Evolutionary conservation across 495 filamentous ascomycete genomes (phyloP).

Genomic region (Glarea lozoyensis): DNA sequence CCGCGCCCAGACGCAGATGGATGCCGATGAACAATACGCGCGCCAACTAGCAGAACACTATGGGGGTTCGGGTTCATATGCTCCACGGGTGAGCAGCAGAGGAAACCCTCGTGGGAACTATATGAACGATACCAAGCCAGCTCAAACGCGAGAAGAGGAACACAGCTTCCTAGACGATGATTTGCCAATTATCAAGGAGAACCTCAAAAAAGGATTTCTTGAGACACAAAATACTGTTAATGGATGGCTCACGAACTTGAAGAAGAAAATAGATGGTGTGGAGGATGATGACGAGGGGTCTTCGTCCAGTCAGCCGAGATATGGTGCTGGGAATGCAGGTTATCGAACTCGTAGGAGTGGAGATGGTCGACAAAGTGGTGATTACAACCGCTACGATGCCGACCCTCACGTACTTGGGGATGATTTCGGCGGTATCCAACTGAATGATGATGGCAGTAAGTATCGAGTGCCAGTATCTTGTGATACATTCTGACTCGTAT

Average conservation of each 20-base stretch:
- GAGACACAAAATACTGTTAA: conserved; percentile 93
- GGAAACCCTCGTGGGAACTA: conserved; percentile 31
- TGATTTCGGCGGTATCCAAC: conserved; percentile 82
- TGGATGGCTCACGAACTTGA: conserved; percentile 80
- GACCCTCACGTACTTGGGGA: conserved; percentile 84
- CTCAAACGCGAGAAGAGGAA: conserved; percentile 52
- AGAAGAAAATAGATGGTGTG: conserved; percentile 84
- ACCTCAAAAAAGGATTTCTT: conserved; percentile 86
- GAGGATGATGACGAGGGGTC: conserved; percentile 39
- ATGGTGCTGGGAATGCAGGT: conserved; percentile 9
- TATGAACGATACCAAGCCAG: conserved; percentile 37
- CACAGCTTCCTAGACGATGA: conserved; percentile 96
- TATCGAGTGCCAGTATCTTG: conserved; percentile 29
- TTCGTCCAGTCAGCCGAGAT: conserved; percentile 6
- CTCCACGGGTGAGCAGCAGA: conserved; percentile 37
- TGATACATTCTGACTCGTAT: conserved; percentile 6
- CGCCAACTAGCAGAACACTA: conserved; percentile 90
- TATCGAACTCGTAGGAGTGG: conserved; percentile 43
- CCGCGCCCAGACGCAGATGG: conserved; percentile 58
- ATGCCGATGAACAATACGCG: conserved; percentile 88
- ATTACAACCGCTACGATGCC: conserved; percentile 89
- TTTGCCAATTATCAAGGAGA: conserved; percentile 85
- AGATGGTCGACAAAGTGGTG: conserved; percentile 61
- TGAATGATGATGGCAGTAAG: conserved; percentile 66
- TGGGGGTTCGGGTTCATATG: conserved; percentile 49